Conservation (phyloP, 2,329 filamentous ascomycete species). For the Ophiostoma piceae region DNA sequence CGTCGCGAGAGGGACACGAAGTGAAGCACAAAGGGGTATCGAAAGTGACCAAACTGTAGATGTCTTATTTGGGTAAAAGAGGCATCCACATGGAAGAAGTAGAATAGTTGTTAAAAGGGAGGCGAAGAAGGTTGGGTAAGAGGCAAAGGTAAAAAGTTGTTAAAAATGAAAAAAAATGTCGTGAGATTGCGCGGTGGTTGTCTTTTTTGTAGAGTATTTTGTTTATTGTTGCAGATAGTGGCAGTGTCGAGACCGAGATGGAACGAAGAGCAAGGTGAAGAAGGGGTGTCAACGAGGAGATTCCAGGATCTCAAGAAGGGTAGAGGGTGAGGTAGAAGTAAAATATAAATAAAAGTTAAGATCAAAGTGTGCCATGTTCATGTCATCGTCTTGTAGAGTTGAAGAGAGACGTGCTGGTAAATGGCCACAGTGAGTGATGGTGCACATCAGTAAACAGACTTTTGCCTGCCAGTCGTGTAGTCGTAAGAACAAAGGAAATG, state of each 20-base stretch:
- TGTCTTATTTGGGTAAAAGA: not conserved
- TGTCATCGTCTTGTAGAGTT: not conserved
- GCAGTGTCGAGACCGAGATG: not conserved
- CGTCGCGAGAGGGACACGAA: conserved; percentile 2
- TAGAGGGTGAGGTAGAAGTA: not conserved
- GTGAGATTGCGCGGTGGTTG: not conserved
- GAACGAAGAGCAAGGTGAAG: not conserved
- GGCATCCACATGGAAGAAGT: conserved; percentile 19
- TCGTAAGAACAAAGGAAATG: conserved; percentile 14
- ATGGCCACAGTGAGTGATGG: not conserved
- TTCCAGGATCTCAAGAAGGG: not conserved
- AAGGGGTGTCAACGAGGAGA: conserved; percentile 6
- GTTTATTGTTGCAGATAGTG: not conserved
- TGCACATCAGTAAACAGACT: not conserved
- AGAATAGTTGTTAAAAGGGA: conserved; percentile 12
- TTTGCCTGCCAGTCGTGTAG: conserved; percentile 12
- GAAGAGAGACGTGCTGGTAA: not conserved
- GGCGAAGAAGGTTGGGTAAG: conserved; percentile 12
- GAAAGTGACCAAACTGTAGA: conserved; percentile 9
- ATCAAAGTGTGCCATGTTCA: not conserved
- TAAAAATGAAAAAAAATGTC: not conserved
- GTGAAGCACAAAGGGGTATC: conserved; percentile 12
- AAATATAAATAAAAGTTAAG: not conserved
- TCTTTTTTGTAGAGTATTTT: not conserved
- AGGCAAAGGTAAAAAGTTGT: not conserved